phyloP scores from a whole-genome alignment of 2,329 filamentous ascomycete species.

The Diplocarpon mali region DNA sequence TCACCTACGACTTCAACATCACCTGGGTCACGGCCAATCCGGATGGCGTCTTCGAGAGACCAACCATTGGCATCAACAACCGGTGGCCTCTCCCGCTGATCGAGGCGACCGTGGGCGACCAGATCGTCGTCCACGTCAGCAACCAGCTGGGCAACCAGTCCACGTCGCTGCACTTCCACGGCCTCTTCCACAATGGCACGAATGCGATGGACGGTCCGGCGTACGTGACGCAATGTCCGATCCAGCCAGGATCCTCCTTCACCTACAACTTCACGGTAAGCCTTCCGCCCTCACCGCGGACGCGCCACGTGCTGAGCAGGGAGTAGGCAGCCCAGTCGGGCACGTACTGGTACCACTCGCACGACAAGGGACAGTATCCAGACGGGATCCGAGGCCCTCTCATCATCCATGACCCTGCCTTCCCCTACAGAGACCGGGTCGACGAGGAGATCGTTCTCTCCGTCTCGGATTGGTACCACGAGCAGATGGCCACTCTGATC shows the following conservation, averaged over 20 bases:
- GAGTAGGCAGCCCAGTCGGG: conserved; percentile 48
- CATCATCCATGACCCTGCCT: conserved; percentile 41
- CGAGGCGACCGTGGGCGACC: conserved; percentile 49
- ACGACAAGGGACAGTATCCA: conserved; percentile 42
- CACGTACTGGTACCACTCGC: conserved; percentile 67
- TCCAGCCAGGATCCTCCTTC: conserved; percentile 52
- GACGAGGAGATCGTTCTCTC: conserved; percentile 47
- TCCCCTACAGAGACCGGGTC: conserved; percentile 36
- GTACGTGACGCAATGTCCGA: conserved; percentile 55
- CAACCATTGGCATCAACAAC: conserved; percentile 68
- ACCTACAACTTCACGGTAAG: conserved; percentile 57
- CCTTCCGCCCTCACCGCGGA: background rate
- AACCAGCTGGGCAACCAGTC: conserved; percentile 40
- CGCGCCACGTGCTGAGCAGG: background rate
- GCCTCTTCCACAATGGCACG: conserved; percentile 56
- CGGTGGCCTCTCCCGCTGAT: conserved; percentile 64
- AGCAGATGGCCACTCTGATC: conserved; percentile 37
- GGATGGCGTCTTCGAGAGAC: conserved; percentile 51
- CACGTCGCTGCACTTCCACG: conserved; percentile 60
- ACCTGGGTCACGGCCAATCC: conserved; percentile 63
- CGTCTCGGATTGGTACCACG: conserved; percentile 50
- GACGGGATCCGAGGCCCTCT: conserved; percentile 46
- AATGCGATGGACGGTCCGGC: conserved; percentile 58
- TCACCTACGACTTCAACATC: conserved; percentile 56
- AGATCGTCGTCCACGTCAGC: conserved; percentile 32